Evolutionary conservation across 179 eudicot genomes (phyloP).

Genomic region (Patellifolia procumbens): DNA sequence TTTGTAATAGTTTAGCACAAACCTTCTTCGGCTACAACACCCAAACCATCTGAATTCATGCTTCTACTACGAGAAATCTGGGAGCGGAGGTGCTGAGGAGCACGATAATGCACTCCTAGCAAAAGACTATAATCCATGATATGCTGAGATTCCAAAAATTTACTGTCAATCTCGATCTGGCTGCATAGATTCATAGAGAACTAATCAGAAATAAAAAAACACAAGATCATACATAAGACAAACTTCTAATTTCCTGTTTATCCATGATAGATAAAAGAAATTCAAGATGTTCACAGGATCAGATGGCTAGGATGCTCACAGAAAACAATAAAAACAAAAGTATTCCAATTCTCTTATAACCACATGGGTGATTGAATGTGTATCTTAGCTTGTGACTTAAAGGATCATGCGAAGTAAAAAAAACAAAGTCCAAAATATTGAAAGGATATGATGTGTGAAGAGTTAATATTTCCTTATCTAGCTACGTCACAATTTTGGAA

Average conservation of each 20-base stretch:
- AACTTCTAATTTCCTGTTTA: conserved; percentile 8
- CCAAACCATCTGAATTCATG: conserved; percentile 59
- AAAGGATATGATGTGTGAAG: background rate
- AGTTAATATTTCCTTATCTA: background rate
- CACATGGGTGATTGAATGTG: too few species aligned
- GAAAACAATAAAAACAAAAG: background rate
- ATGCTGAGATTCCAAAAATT: conserved; percentile 78
- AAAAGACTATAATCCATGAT: conserved; percentile 99
- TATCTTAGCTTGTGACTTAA: background rate
- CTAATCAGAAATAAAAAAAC: conserved; percentile 1
- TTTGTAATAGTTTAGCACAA: conserved; percentile 9
- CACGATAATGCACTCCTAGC: conserved; percentile 94
- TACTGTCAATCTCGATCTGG: conserved; percentile 91
- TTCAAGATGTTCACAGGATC: background rate
- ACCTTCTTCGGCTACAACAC: conserved; percentile 91
- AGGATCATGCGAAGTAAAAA: background rate
- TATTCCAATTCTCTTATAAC: background rate
- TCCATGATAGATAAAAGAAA: background rate
- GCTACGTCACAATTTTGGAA: background rate
- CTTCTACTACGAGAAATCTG: conserved; percentile 40
- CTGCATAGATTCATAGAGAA: conserved; percentile 40
- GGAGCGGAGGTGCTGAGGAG: conserved; percentile 81
- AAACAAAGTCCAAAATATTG: background rate
- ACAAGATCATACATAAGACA: background rate
- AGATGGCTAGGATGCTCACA: background rate